A percentile compares a stretch with the other conserved stretches of the same genome.
phyloP scores from a whole-genome alignment of 2,329 filamentous ascomycete genomes.

The Fusarium buxicola region DNA sequence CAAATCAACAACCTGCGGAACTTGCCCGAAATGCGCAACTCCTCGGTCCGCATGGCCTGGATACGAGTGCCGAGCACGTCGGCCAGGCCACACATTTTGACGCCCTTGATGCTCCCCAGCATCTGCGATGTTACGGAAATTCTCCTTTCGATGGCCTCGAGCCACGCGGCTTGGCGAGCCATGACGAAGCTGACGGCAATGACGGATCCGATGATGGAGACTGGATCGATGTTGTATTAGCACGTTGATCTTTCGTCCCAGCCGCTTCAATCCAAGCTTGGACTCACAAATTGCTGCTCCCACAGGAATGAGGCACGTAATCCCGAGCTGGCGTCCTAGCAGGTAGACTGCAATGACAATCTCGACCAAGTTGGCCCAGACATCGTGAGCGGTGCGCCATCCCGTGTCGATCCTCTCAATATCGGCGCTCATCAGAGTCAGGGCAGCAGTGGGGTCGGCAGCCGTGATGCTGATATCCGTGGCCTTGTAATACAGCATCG shows the following conservation, averaged over 20 bases:
- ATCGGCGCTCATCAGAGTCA: conserved; percentile 60
- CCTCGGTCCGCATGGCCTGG: conserved; percentile 22
- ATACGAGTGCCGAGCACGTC: conserved; percentile 26
- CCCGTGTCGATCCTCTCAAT: conserved; percentile 54
- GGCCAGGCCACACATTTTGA: conserved; percentile 49
- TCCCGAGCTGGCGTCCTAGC: conserved; percentile 52
- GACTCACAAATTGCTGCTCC: conserved; percentile 33
- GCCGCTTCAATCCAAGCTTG: background rate
- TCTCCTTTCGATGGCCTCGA: conserved; percentile 47
- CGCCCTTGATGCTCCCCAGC: conserved; percentile 47
- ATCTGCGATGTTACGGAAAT: conserved; percentile 46
- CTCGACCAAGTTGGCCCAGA: conserved; percentile 56
- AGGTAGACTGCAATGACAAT: conserved; percentile 59
- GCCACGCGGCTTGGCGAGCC: conserved; percentile 43
- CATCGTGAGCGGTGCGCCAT: conserved; percentile 54
- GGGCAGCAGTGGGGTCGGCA: conserved; percentile 51
- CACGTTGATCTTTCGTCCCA: background rate
- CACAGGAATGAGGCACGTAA: conserved; percentile 28
- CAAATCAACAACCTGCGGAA: conserved; percentile 34
- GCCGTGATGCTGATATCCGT: conserved; percentile 44
- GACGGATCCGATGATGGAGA: conserved; percentile 40
- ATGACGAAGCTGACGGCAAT: conserved; percentile 44
- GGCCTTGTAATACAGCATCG: conserved; percentile 45
- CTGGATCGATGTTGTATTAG: conserved; percentile 12
- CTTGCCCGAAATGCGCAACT: conserved; percentile 21